Evolutionary conservation across 768 basidiomycete species (phyloP).

Genomic region (Amyloporia xantha): DNA sequence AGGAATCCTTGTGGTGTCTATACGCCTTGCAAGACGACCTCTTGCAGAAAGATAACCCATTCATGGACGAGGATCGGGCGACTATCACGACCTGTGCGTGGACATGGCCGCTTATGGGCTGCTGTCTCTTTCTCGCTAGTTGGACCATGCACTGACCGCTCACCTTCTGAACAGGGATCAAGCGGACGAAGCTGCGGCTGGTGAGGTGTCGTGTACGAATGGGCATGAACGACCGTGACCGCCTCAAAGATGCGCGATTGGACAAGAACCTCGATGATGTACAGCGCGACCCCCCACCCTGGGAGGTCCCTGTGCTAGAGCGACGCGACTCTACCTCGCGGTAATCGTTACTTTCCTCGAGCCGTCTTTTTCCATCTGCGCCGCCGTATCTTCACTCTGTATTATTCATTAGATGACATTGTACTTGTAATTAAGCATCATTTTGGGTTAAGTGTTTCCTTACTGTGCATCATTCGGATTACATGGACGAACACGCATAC

Average conservation of each 20-base stretch:
- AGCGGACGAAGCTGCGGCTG: slow-evolving; percentile 77
- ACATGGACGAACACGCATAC: not conserved
- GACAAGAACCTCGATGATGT: slow-evolving; percentile 78
- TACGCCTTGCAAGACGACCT: slow-evolving; percentile 90
- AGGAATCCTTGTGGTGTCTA: slow-evolving; percentile 91
- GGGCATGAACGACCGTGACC: slow-evolving; percentile 68
- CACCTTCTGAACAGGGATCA: slow-evolving; percentile 62
- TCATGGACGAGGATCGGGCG: slow-evolving; percentile 74
- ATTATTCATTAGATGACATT: not conserved
- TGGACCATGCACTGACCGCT: slow-evolving; percentile 2
- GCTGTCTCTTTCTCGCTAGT: slow-evolving; percentile 1
- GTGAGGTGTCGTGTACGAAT: slow-evolving; percentile 70
- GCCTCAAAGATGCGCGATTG: slow-evolving; percentile 67
- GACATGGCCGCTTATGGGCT: not conserved
- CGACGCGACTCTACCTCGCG: not conserved
- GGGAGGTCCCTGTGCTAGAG: slow-evolving; percentile 20
- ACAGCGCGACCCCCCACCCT: slow-evolving; percentile 59
- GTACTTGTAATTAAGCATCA: not conserved
- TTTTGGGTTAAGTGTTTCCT: not conserved
- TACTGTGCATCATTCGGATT: not conserved
- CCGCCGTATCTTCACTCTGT: not conserved
- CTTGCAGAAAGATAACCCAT: slow-evolving; percentile 74
- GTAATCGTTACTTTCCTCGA: not conserved
- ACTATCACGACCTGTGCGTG: slow-evolving; percentile 71
- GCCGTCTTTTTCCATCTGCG: not conserved